Conservation (phyloP, 768 basidiomycete species). For the Suillus decipiens region DNA sequence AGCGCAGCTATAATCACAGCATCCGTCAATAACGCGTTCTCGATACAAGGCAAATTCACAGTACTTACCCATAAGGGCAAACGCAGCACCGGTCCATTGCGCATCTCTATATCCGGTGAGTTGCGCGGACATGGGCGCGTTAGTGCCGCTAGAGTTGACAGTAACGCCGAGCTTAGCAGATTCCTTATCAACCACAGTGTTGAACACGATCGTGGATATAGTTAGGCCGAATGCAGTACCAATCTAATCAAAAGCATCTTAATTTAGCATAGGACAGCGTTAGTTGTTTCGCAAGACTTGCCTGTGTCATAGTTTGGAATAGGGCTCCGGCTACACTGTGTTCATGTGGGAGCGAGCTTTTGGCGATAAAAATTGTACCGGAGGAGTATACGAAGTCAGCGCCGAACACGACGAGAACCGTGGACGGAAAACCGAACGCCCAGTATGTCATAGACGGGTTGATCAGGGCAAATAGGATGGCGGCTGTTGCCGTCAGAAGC, state of each 20-base stretch:
- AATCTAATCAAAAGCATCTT: constrained; percentile 40
- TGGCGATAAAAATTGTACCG: constrained; percentile 76
- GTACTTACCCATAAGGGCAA: constrained; percentile 57
- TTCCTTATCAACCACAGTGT: constrained; percentile 45
- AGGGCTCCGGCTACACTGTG: constrained; percentile 76
- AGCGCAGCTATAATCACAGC: constrained; percentile 25
- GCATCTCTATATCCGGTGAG: constrained; percentile 62
- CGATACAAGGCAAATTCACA: neutral
- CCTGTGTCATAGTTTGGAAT: constrained; percentile 80
- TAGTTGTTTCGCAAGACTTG: constrained; percentile 23
- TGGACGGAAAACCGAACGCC: constrained; percentile 75
- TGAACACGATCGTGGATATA: constrained; percentile 70
- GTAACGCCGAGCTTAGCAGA: constrained; percentile 34
- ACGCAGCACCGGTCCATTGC: constrained; percentile 64
- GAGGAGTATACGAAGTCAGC: constrained; percentile 77
- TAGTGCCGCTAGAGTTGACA: constrained; percentile 27
- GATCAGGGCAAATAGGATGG: constrained; percentile 70
- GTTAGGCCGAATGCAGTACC: constrained; percentile 73
- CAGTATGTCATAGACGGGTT: constrained; percentile 59
- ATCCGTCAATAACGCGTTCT: neutral
- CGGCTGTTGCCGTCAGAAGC: constrained; percentile 54
- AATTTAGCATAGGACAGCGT: neutral
- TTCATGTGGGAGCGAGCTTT: constrained; percentile 63
- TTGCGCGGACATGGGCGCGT: constrained; percentile 37
- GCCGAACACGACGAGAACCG: constrained; percentile 66